Evolutionary conservation across 106 monocot genomes (phyloP).

Genomic region (Iris macrosiphon): DNA sequence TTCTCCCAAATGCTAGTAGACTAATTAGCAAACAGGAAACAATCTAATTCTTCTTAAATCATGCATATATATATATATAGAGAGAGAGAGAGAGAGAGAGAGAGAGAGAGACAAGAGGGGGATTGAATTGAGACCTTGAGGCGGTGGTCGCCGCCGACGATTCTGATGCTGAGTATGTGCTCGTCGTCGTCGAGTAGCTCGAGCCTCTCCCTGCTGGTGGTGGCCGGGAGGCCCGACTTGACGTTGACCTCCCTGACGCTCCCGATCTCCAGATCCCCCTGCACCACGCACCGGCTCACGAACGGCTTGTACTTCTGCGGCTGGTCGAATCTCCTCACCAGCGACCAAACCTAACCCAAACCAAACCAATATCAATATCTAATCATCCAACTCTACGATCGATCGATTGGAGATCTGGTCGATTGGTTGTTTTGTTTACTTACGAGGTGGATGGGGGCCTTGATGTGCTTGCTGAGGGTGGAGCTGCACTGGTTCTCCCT

Average conservation of each 20-base stretch:
- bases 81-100: neutral
- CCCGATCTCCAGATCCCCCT: conserved; percentile 26
- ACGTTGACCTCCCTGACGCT: conserved; percentile 36
- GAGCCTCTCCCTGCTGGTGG: conserved; percentile 42
- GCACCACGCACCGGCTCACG: conserved; percentile 31
- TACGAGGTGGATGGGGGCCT: conserved; percentile 47
- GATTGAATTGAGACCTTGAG: conserved; percentile 5
- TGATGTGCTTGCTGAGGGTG: conserved; percentile 32
- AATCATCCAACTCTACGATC: too few species aligned
- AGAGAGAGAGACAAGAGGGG: neutral
- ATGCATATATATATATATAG: neutral
- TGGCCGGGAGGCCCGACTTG: conserved; percentile 39
- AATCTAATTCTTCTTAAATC: too few species aligned
- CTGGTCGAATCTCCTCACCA: conserved; percentile 43
- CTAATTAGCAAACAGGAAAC: too few species aligned
- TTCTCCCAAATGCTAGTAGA: neutral
- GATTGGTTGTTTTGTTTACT: too few species aligned
- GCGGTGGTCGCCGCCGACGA: conserved; percentile 30
- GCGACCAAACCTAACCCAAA: conserved; percentile 35
- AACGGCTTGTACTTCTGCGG: conserved; percentile 46
- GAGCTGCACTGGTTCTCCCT: conserved; percentile 44
- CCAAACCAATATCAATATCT: neutral
- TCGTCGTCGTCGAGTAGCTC: conserved; percentile 37
- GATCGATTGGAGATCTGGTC: neutral
- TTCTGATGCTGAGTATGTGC: conserved; percentile 23